These are phyloP conservation scores for Termitomyces sp. DNA, from an alignment of 768 basidiomycete genomes.

Conservation along the genomic window DNA sequence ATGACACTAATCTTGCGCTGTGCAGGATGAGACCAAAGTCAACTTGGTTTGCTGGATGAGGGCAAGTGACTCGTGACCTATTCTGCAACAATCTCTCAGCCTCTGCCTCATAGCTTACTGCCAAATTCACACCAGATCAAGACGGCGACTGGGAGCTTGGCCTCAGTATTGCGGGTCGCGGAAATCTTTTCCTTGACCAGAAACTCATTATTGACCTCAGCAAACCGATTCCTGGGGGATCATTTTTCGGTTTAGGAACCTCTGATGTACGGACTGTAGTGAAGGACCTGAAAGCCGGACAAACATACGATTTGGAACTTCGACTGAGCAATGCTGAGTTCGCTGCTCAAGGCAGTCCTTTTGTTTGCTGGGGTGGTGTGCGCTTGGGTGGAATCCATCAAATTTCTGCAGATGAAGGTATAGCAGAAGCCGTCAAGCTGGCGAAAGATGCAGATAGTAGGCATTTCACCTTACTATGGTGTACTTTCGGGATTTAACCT, in stretches of 20 bases:
- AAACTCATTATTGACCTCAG: conserved; percentile 44
- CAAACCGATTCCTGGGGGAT: conserved; percentile 32
- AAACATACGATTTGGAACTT: conserved; percentile 37
- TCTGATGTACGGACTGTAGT: conserved; percentile 32
- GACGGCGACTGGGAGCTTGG: conserved; percentile 50
- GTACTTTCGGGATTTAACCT: neutral
- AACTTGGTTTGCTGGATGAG: conserved; percentile 37
- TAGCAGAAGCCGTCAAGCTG: conserved; percentile 35
- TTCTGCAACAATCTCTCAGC: neutral
- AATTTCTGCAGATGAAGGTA: conserved; percentile 34
- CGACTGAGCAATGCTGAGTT: conserved; percentile 32
- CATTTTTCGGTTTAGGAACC: conserved; percentile 44
- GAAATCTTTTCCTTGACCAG: conserved; percentile 50
- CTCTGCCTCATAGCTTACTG: conserved; percentile 28
- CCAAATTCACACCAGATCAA: conserved; percentile 48
- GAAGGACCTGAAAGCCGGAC: conserved; percentile 37
- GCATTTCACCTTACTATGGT: neutral
- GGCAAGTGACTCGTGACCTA: conserved; percentile 22
- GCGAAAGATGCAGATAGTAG: conserved; percentile 39
- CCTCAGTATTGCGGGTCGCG: conserved; percentile 38
- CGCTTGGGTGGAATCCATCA: conserved; percentile 31
- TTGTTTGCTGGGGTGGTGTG: conserved; percentile 38
- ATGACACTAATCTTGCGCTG: neutral
- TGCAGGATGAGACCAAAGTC: conserved; percentile 36
- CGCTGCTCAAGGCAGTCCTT: conserved; percentile 27